Percentiles rank a stretch among this genome's conserved stretches.
Conservation (phyloP, 164 flowering plant species). For the Brasenia schreberi region DNA sequence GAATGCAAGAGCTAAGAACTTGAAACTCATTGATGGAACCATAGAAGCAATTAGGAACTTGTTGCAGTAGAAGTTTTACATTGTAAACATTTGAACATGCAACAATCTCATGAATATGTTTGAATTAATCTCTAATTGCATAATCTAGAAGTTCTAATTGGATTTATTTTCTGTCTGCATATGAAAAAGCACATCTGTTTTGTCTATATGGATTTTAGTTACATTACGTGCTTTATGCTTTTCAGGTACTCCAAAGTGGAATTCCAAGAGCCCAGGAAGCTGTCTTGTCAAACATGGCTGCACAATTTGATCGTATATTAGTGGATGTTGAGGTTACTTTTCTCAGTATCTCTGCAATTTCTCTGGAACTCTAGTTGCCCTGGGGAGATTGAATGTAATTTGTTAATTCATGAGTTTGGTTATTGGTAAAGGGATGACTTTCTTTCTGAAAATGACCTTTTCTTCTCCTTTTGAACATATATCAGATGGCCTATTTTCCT, state of each 20-base stretch:
- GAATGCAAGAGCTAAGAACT: no score
- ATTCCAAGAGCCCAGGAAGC: constrained; percentile 47
- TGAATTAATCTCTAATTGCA: no score
- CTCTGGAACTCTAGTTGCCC: not conserved
- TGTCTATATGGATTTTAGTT: not conserved
- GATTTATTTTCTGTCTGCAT: no score
- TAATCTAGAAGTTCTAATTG: no score
- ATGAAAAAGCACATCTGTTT: not conserved
- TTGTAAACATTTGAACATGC: no score
- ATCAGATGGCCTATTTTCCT: not conserved
- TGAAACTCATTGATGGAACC: no score
- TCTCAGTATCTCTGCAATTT: not conserved
- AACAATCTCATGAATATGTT: no score
- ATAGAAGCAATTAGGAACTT: no score
- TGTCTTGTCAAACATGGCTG: constrained; percentile 61
- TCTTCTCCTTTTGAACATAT: no score
- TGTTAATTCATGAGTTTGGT: not conserved
- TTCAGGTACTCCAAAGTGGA: constrained; percentile 75
- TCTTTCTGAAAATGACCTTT: not conserved
- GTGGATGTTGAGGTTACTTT: constrained; percentile 49
- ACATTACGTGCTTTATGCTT: constrained; percentile 1
- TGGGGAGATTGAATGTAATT: not conserved
- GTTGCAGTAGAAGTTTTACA: no score
- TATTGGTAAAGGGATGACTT: not conserved
- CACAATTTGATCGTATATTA: constrained; percentile 58